phyloP scores from a whole-genome alignment of 345 rosid genomes.

The Citropsis articulata region DNA sequence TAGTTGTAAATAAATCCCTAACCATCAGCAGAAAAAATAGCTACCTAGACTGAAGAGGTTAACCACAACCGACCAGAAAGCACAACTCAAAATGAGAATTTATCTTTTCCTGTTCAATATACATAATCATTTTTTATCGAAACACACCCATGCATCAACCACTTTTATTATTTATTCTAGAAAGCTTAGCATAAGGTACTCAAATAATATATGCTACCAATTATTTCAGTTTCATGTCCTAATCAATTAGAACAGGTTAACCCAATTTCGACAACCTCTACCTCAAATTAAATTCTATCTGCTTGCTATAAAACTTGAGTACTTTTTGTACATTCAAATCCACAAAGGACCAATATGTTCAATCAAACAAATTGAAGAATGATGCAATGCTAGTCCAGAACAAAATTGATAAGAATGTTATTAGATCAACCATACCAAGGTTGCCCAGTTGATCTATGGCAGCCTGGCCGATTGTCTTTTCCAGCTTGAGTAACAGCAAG shows the following conservation, averaged over 20 bases:
- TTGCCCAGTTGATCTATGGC: constrained; percentile 86
- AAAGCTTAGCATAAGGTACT: background rate
- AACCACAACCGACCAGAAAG: background rate
- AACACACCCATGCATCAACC: background rate
- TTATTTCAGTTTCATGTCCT: background rate
- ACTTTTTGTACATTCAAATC: background rate
- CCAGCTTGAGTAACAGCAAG: constrained; percentile 82
- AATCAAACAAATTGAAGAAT: background rate
- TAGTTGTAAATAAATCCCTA: background rate
- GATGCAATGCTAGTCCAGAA: background rate
- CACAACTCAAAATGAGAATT: background rate
- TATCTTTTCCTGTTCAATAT: background rate
- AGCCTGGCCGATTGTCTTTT: constrained; percentile 70
- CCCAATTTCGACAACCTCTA: background rate
- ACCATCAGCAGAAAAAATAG: background rate
- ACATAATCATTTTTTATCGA: background rate
- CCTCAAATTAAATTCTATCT: background rate
- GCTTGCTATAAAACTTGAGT: background rate
- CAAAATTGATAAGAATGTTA: background rate
- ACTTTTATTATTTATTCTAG: background rate
- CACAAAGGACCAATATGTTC: background rate
- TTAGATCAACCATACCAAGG: constrained; percentile 54
- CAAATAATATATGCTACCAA: background rate
- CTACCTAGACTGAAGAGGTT: background rate
- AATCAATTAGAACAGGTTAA: background rate